Evolutionary conservation across 2,329 filamentous ascomycete species (phyloP), one percentile per base, ranked within the genome.

Genomic region (Phyllosticta paracitricarpa): DNA sequence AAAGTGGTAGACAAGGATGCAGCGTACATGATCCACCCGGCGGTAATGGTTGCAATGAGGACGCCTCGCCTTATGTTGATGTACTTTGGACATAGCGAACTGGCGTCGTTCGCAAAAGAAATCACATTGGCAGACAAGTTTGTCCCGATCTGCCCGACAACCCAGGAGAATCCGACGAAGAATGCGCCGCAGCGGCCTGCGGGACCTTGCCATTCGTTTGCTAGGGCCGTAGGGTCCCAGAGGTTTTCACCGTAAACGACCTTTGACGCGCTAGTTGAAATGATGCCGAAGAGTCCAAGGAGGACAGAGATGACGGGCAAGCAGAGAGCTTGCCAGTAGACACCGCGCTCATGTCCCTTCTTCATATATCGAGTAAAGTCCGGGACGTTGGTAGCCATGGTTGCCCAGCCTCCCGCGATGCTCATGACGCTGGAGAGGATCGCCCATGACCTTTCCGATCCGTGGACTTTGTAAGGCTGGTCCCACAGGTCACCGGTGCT

Each of bases 81-180:
- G 61, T 65, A 69, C 51, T 65, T 66, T 14, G 68, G 68, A 26
- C 63, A 66, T 2, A 70, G 64, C n/a, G 63, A 65, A 10, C 64
- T 67, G 9, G 69, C 59, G 56, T 70, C 68, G 28, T 69, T 68
- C 51, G 67, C 68, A 10, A 66, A 65, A 2, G 66, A 66, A 6
- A 71, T 64, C 14, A 64, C 66, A 63, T 70, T 72, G 19, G 69
- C 68, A 17, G 65, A 65, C 12, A 70, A 64, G 48, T 71, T 71
- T 28, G 65, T 66, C 40, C 68, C 63, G 26, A 72, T 64, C 17
- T 68, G 65, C 2, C 64, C 66, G 2, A 71, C 64, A 56, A 68
- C 64, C 66, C 68, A 70, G 25, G 64, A 65, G 30, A 68, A 63
- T 7, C 64, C 69, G 19, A 61, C 65, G 25, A 69, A 71, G 52